Percentiles rank a stretch among this genome's conserved stretches.
Conservation (phyloP, 139 green algal species). For the Picochlorum sp. region DNA sequence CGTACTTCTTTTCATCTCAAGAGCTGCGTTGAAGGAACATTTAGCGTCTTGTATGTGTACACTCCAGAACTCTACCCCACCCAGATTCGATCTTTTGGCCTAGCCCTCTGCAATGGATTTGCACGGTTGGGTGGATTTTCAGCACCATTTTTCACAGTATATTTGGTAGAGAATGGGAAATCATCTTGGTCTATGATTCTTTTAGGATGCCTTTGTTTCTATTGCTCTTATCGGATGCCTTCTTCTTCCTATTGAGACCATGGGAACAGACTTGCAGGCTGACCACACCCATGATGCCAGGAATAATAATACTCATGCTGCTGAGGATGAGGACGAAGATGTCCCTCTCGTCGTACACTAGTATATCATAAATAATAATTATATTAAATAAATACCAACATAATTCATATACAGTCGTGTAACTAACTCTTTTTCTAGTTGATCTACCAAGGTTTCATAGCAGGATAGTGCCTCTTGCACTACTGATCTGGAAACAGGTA, state of each 20-base stretch:
- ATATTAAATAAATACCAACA: background rate
- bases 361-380: too few relatives aligned
- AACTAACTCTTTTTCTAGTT: background rate
- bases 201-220: slow-evolving; percentile 25
- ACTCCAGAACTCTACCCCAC: slow-evolving; percentile 73
- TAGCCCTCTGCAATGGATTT: slow-evolving; percentile 60
- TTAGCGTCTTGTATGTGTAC: slow-evolving; percentile 61
- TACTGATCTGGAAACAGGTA: slow-evolving; percentile 41
- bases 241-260: slow-evolving; percentile 36
- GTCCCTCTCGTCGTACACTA: background rate
- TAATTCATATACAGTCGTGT: background rate
- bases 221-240: slow-evolving; percentile 11
- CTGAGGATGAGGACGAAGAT: slow-evolving; percentile 9
- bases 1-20: slow-evolving; percentile 46
- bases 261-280: slow-evolving; percentile 17
- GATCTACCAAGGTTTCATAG: background rate
- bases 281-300: background rate
- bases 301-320: background rate
- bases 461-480: too few relatives aligned
- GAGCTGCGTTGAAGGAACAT: slow-evolving; percentile 52
- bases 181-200: slow-evolving; percentile 17
- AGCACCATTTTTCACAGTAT: slow-evolving; percentile 56
- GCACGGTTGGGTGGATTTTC: slow-evolving; percentile 52
- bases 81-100: slow-evolving; percentile 45
- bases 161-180: slow-evolving; percentile 33